phyloP scores from a whole-genome alignment of 768 basidiomycete genomes.

The Psilocybe cyanescens region DNA sequence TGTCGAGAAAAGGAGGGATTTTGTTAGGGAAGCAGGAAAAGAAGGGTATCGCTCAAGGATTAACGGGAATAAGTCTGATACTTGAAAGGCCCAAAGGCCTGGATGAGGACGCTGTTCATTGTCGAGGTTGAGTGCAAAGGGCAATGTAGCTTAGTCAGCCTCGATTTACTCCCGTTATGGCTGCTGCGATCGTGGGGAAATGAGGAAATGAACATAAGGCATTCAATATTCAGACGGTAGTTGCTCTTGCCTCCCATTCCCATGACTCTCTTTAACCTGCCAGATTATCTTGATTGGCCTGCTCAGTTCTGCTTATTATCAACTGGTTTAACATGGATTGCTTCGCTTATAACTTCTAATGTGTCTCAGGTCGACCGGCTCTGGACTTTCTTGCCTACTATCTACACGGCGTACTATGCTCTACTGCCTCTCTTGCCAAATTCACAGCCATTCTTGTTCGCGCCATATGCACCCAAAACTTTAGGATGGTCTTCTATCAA shows the following conservation, averaged over 20 bases:
- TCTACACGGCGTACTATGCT: constrained; percentile 85
- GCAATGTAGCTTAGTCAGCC: constrained; percentile 28
- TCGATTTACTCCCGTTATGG: not conserved
- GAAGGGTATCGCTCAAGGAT: constrained; percentile 37
- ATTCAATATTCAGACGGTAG: not conserved
- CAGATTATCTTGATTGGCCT: constrained; percentile 61
- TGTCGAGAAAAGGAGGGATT: constrained; percentile 38
- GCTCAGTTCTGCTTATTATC: constrained; percentile 58
- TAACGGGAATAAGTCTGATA: constrained; percentile 34
- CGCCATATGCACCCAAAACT: constrained; percentile 60
- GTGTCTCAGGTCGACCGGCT: constrained; percentile 88
- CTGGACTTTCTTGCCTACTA: constrained; percentile 78
- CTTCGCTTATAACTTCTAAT: constrained; percentile 73
- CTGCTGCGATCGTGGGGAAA: constrained; percentile 6
- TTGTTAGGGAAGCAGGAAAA: constrained; percentile 34
- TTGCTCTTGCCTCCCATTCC: not conserved
- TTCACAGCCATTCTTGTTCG: constrained; percentile 41
- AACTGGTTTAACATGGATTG: constrained; percentile 54
- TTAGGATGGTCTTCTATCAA: constrained; percentile 41
- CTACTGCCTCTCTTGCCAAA: constrained; percentile 66
- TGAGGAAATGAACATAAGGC: not conserved
- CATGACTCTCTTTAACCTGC: constrained; percentile 32
- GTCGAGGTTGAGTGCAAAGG: constrained; percentile 26
- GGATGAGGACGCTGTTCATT: constrained; percentile 40
- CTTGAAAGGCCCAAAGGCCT: constrained; percentile 36